Evolutionary conservation across 345 rosid species (phyloP), one percentile per base, ranked within the genome.

Genomic region (Cardamine chenopodiifolia): DNA sequence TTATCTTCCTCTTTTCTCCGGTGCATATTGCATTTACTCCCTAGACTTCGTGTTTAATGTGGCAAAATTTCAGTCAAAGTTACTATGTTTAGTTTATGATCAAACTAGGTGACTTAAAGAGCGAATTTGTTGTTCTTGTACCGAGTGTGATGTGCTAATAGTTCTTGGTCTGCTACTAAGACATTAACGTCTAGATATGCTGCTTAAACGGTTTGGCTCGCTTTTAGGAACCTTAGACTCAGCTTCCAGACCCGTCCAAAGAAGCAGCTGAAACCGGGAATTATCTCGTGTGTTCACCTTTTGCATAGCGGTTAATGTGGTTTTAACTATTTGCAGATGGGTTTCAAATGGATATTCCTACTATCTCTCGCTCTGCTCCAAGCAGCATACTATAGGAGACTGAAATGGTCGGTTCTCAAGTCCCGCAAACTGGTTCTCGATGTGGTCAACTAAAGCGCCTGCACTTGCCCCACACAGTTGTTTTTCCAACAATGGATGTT

Each of bases 311-410:
- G 12, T 3, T 52, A 42, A 78, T 52, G 42, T 42, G 15, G 19
- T 17, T 20, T 37, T 58, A 10, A 65, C 35, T 4, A 5, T 37
- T 23, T 81, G 85, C 90, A 96, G 99, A 96, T 96, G 99, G 99
- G 99, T 67, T 96, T 92, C 79, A 96, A 96, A 74, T 92, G 99
- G 99, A 96, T 96, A 77, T 92, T 92, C 66, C 82, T 96, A 73
- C 86, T 96, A 32, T 92, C 98, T 35, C 57, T 96, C 71, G 99
- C 98, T 6, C 76, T 96, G 48, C 96, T 96, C 79, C 99, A 92
- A 82, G 98, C 97, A 62, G 97, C 76, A 10, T 96, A 92, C 52
- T 90, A 92, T 82, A 83, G 98, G 80, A 90, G 99, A 44, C 73
- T 92, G 87, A 96, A 55, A 87, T 92, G 98, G 99, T 92, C 98